Base-by-base conservation (phyloP, 2,329 filamentous ascomycete species). In the Fusarium sp. region DNA sequence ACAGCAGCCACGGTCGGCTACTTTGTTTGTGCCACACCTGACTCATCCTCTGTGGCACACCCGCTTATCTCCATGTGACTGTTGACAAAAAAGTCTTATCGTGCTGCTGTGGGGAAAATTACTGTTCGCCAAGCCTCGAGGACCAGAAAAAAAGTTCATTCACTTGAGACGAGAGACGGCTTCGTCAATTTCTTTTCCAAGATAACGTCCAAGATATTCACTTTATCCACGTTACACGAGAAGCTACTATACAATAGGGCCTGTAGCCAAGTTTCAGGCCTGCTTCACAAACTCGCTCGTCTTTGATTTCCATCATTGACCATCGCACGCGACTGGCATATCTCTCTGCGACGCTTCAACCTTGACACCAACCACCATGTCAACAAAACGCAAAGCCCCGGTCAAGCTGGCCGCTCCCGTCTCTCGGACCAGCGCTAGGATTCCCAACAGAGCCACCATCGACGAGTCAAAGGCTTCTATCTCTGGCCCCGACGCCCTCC, bases 331-430 rank as follows among this genome's bases (percentile, higher is more conserved):
- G 56, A 62, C 61, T 49, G 19, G 19, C 46, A 38, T 15, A 43
- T 38, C 48, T 45, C 41, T 53, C 42, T 52, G 35, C 53, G 45
- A 45, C 47, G 41, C 47, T 50, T 53, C 59, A 48, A 53, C 27
- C 36, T 38, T 58, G 31, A 38, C 35, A 46, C 15, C n/a, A 25
- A 37, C 70, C 67, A 68, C 71, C 59, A 86, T 87, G 82, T 84
- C 85, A 59, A 82, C 84, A 39, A 88, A 86, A 75, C 79, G 85
- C 72, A 88, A 87, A 80, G 78, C 81, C 53, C 76, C 83, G 57
- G 78, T 80, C 61, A 83, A 82, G 75, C 78, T 88, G 69, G 84
- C 82, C 53, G 76, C 81, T 56, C 86, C 86, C 0, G 77, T 79
- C 13, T 77, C 83, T 57, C 84, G 80, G 72, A 77, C 80, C 51